Percentiles rank a stretch among this genome's conserved stretches.
These are phyloP conservation scores for Crithidia fasciculata DNA, from an alignment of 208 protist genomes.

Conservation along the genomic window DNA sequence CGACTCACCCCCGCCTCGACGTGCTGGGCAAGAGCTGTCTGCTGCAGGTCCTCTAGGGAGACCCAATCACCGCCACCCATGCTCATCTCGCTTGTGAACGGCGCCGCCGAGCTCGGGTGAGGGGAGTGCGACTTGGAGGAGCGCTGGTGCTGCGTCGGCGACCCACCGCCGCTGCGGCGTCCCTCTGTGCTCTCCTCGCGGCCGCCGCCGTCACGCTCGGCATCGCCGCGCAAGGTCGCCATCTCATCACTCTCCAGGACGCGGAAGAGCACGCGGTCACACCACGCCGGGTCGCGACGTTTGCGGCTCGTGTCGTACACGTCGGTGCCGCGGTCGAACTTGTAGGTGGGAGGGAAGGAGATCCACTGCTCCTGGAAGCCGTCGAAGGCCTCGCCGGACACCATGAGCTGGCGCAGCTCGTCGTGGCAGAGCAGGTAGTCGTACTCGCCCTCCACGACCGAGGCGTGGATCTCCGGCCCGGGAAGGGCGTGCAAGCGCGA, in stretches of 20 bases:
- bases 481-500: constrained; percentile 83
- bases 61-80: constrained; percentile 18
- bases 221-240: background rate
- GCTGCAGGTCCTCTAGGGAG: constrained; percentile 17
- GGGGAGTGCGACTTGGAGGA: constrained; percentile 9
- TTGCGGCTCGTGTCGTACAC: constrained; percentile 86
- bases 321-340: constrained; percentile 77
- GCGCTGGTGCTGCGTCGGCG: constrained; percentile 8
- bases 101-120: background rate
- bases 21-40: background rate
- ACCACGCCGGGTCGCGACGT: constrained; percentile 87
- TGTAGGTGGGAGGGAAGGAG: constrained; percentile 93
- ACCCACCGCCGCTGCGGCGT: background rate
- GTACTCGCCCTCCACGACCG: constrained; percentile 37
- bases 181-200: background rate
- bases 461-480: constrained; percentile 37
- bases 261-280: constrained; percentile 89
- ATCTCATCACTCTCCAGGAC: constrained; percentile 23
- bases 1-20: background rate
- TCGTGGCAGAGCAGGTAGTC: constrained; percentile 77
- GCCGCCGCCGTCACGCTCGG: background rate
- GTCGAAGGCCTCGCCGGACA: constrained; percentile 73
- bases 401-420: constrained; percentile 83
- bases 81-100: constrained; percentile 1
- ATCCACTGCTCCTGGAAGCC: constrained; percentile 92